Conservation (phyloP, 768 basidiomycete species). For the Podaxis mareebaensis region DNA sequence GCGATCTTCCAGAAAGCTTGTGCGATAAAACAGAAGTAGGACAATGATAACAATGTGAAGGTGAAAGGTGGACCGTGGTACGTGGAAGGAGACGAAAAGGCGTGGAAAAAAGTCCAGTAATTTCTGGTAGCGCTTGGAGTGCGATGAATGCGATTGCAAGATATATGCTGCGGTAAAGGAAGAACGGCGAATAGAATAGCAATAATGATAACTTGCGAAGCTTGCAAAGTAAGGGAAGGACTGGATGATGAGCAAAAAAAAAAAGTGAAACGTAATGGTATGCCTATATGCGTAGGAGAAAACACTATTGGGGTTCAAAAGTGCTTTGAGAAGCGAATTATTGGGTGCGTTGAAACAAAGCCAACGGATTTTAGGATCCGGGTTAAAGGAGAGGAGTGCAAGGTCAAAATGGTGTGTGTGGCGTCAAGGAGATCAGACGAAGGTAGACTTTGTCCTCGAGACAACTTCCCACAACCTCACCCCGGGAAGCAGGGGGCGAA, state of each 20-base stretch:
- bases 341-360: slow-evolving; percentile 5
- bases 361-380: not conserved
- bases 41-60: not conserved
- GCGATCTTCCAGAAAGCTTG: slow-evolving; percentile 4
- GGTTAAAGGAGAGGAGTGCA: not conserved
- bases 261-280: slow-evolving; percentile 2
- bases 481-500: not conserved
- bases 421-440: slow-evolving; percentile 3
- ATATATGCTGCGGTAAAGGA: slow-evolving; percentile 5
- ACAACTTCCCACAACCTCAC: slow-evolving; percentile 3
- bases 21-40: slow-evolving; percentile 1
- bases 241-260: not conserved
- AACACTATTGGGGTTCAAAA: not conserved
- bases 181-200: slow-evolving; percentile 13
- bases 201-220: slow-evolving; percentile 9
- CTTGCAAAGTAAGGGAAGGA: slow-evolving; percentile 2
- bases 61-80: not conserved
- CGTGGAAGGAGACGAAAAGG: slow-evolving; percentile 8
- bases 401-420: slow-evolving; percentile 10
- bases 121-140: slow-evolving; percentile 12
- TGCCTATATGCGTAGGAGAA: slow-evolving; percentile 13
- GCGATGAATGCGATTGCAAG: not conserved
- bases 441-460: not conserved
- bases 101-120: not conserved
- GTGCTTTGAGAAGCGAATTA: slow-evolving; percentile 7